These are phyloP conservation scores for Arachis hypogaea DNA, from an alignment of 306 rosid genomes.

Conservation along the genomic window DNA sequence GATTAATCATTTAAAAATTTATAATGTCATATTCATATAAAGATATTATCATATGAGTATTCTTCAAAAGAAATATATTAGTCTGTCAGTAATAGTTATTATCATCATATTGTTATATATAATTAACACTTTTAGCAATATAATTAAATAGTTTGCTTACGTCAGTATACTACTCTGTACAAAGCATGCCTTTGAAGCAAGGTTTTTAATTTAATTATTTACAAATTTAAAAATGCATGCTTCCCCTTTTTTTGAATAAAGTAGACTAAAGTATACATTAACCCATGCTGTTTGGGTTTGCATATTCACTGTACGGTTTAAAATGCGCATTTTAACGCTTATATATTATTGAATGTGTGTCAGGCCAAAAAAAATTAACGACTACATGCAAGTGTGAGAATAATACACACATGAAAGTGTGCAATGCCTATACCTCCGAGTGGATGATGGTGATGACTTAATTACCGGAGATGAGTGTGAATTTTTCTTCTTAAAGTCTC, in stretches of 20 bases:
- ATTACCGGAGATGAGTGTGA: background rate
- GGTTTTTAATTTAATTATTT: conserved; percentile 50
- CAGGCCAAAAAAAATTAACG: background rate
- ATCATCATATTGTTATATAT: no score
- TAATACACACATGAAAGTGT: background rate
- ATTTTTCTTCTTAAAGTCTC: background rate
- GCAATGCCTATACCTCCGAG: background rate
- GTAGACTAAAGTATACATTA: conserved; percentile 28
- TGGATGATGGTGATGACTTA: no score
- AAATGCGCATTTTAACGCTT: conserved; percentile 22
- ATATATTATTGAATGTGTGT: background rate
- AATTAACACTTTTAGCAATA: no score
- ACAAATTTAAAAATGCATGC: conserved; percentile 45
- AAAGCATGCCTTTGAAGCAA: conserved; percentile 56
- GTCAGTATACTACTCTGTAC: conserved; percentile 36
- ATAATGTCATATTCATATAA: no score
- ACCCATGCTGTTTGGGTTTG: conserved; percentile 47
- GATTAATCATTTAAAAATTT: no score
- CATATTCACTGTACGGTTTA: conserved; percentile 34
- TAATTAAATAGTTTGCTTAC: conserved; percentile 38
- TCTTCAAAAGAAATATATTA: no score
- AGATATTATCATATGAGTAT: no score
- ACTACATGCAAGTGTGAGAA: background rate
- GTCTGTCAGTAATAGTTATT: no score
- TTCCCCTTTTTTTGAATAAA: background rate